Base-by-base conservation (phyloP, 2,329 filamentous ascomycete species). In the Simplicillium aogashimaense region DNA sequence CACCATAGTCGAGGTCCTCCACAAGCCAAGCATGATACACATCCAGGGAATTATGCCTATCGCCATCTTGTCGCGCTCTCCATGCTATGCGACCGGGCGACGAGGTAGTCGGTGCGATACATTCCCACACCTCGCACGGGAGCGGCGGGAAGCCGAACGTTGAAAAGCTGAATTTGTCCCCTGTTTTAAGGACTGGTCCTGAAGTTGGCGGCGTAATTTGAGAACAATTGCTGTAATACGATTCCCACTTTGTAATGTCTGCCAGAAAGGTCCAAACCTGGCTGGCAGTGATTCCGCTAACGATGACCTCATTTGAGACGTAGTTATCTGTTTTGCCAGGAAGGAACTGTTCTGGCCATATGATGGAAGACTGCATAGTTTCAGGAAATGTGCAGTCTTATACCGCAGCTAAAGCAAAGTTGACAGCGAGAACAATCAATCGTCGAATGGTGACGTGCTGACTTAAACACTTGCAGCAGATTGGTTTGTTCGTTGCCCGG, bases 281-380 rank as follows among this genome's bases (percentile, higher is more conserved):
- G 6, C 42, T 33, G 3, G 53, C 48, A 1, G 48, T 52, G 39
- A 57, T 42, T 15, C 50, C 53, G 29, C 47, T 50, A 30, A 45
- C 52, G 38, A 53, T 51, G 12, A 53, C 44, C 20, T 57, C 54
- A 36, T 56, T 57, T 15, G 52, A 54, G 14, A 55, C 51, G 29
- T 47, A 56, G 37, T 55, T 56, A 42, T 57, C 53, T 6, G 53
- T 55, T 1, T 46, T 52, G 15, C 53, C 53, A 2, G 53, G 54
- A 1, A 51, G 49, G 41, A 47, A 56, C 14, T 49, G 43, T 29
- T 47, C 32, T 2, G 53, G 53, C 54, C 53, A 57, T 25, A 41
- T 42, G 35, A 56, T 53, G 35, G 47, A 40, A 2, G 48, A 51
- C 20, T 25, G 20, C 20, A 25, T 25, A 6, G 20, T 25, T 25